These are phyloP conservation scores for Leucocoprinus sp. DNA, from an alignment of 768 basidiomycete genomes.

Conservation along the genomic window DNA sequence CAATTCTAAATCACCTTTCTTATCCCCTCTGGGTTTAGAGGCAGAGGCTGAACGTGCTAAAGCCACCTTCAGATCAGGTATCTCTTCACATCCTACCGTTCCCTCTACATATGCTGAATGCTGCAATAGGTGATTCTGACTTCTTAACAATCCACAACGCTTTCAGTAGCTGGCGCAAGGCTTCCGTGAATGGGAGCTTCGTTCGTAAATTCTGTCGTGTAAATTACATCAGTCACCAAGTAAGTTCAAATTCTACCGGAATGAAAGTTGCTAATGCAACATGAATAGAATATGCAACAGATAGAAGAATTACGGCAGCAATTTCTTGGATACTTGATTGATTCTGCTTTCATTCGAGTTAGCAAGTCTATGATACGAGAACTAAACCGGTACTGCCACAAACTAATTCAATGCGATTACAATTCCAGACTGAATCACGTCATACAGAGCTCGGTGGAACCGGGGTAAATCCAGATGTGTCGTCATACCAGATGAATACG, in stretches of 20 bases:
- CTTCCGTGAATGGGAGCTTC: constrained; percentile 47
- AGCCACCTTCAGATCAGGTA: constrained; percentile 66
- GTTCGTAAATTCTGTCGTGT: constrained; percentile 71
- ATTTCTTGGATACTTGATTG: constrained; percentile 78
- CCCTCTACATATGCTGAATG: constrained; percentile 3
- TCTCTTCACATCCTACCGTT: constrained; percentile 15
- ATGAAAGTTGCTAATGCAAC: constrained; percentile 1
- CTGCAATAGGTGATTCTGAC: constrained; percentile 74
- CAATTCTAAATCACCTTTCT: constrained; percentile 89
- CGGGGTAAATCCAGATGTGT: constrained; percentile 74
- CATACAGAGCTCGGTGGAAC: constrained; percentile 73
- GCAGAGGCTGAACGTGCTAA: constrained; percentile 83
- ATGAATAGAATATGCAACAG: constrained; percentile 74
- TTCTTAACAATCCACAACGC: constrained; percentile 91
- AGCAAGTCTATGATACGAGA: constrained; percentile 59
- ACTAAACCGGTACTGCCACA: constrained; percentile 69
- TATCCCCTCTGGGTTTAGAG: constrained; percentile 83
- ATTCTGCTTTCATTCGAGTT: constrained; percentile 75
- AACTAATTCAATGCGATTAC: too few relatives aligned
- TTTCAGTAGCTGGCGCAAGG: constrained; percentile 80
- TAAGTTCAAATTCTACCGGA: constrained; percentile 19
- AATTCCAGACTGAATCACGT: too few relatives aligned
- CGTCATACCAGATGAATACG: constrained; percentile 58
- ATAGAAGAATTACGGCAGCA: constrained; percentile 96
- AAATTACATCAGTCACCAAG: constrained; percentile 81